Conservation (phyloP, 2,329 filamentous ascomycete genomes). For the Aspergillus proliferans region DNA sequence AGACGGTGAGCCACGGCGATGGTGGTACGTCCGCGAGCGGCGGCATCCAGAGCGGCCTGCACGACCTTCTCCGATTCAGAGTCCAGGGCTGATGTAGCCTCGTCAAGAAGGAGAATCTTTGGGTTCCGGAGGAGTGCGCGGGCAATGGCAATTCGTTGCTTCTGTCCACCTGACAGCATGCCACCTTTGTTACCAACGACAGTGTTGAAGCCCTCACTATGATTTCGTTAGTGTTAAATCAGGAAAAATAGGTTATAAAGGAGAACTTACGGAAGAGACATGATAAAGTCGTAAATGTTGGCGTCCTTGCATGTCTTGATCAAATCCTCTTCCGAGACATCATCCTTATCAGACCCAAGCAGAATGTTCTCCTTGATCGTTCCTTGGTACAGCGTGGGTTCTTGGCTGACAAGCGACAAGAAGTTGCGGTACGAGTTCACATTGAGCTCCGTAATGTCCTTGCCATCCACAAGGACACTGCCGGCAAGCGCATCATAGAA, state of each 20-base stretch:
- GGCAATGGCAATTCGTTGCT: conserved; percentile 90
- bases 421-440: conserved; percentile 78
- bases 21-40: conserved; percentile 77
- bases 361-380: conserved; percentile 87
- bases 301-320: conserved; percentile 78
- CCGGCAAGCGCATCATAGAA: conserved; percentile 89
- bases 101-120: conserved; percentile 75
- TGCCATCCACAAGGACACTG: conserved; percentile 72
- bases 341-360: conserved; percentile 62
- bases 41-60: conserved; percentile 71
- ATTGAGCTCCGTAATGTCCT: conserved; percentile 74
- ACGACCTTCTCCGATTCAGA: conserved; percentile 47
- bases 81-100: conserved; percentile 57
- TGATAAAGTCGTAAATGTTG: conserved; percentile 89
- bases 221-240: conserved; percentile 8
- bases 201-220: conserved; percentile 70
- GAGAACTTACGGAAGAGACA: conserved; percentile 61
- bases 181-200: conserved; percentile 80
- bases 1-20: conserved; percentile 91
- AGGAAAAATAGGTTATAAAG: not conserved
- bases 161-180: conserved; percentile 83
- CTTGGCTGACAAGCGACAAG: conserved; percentile 85
- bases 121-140: conserved; percentile 86
- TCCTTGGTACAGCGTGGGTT: conserved; percentile 90
- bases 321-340: conserved; percentile 65